Evolutionary conservation across 2,329 filamentous ascomycete genomes (phyloP), one percentile per base, ranked within the genome.

Genomic region (Penicillium verrucosum): DNA sequence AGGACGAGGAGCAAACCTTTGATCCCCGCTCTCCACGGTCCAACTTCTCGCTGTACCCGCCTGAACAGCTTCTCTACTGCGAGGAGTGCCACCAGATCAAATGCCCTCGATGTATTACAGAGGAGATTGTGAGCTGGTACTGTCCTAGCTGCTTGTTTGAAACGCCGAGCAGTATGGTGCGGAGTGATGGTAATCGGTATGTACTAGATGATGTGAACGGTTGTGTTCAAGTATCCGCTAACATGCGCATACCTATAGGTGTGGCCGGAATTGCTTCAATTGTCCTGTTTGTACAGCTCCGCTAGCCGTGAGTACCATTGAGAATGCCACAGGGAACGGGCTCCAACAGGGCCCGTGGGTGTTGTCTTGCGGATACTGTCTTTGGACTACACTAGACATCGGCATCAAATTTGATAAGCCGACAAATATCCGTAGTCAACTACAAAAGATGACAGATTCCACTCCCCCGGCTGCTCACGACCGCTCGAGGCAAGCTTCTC

Each of bases 21-120:
- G 89, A 99, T 71, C 92, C 94, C 2, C 86, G 89, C 66, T 87
- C 88, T 59, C 85, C 89, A 16, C 87, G 92, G 37, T 89, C 94
- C 57, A 94, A 92, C 73, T 97, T 91, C 80, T 92, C 91, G 63
- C 81, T 99, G 32, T 97, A 93, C 70, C 93, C 94, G 0, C 86
- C 97, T 43, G 93, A 97, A 70, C 88, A 97, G 71, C 84, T 99
- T 27, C 83, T 97, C 40, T 99, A 96, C 78, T 99, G 94, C 79
- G 93, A 96, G 71, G 94, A 97, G 73, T 99, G 94, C 74, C 91
- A 96, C 72, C 89, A 96, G 75, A 96, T 97, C 60, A 89, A 94
- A 65, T 99, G 94, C 72, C 90, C 91, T 6, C 83, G 92, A 77
- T 99, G 94, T 70, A 89, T 95, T 52, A 85, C 88, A 46, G 94